Base-by-base conservation (phyloP, 2,329 filamentous ascomycete species). In the Xylariales sp. region DNA sequence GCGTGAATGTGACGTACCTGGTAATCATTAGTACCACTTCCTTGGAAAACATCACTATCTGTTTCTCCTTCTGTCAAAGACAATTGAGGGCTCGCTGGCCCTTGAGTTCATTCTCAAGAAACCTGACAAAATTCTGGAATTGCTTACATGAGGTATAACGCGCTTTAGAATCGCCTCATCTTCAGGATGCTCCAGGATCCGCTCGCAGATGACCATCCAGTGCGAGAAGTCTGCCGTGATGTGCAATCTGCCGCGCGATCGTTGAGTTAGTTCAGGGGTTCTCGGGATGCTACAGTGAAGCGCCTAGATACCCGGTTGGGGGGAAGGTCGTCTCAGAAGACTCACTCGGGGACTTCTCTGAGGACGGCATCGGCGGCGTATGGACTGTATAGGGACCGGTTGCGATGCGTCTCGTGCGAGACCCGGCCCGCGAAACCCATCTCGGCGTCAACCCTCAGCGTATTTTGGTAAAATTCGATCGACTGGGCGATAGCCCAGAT, bases 1-100 rank as follows among this genome's bases (percentile, higher is more conserved):
- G 59, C 47, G 35, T 62, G 59, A 16, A 61, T 58, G 29, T 62
- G 59, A 19, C 51, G 42, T 11, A 61, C 57, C 58, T 61, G 11
- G 5, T 5, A 8, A 4, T 5, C 30, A n/a, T n/a, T n/a, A n/a
- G n/a, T n/a, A n/a, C n/a, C n/a, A n/a, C n/a, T n/a, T n/a, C n/a
- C n/a, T n/a, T n/a, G n/a, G n/a, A n/a, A n/a, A n/a, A n/a, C n/a
- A n/a, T n/a, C n/a, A n/a, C n/a, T n/a, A n/a, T n/a, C n/a, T n/a
- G n/a, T n/a, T n/a, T n/a, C n/a, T n/a, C n/a, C n/a, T n/a, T n/a
- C n/a, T n/a, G n/a, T n/a, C n/a, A n/a, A n/a, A n/a, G n/a, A n/a
- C n/a, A n/a, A n/a, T n/a, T n/a, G n/a, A n/a, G n/a, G n/a, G n/a
- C n/a, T n/a, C n/a, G n/a, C n/a, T n/a, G n/a, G n/a, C n/a, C n/a